Percentiles rank a stretch among this genome's conserved stretches.
phyloP scores from a whole-genome alignment of 1,284 basidiomycete genomes.

The Ustilago curta region DNA sequence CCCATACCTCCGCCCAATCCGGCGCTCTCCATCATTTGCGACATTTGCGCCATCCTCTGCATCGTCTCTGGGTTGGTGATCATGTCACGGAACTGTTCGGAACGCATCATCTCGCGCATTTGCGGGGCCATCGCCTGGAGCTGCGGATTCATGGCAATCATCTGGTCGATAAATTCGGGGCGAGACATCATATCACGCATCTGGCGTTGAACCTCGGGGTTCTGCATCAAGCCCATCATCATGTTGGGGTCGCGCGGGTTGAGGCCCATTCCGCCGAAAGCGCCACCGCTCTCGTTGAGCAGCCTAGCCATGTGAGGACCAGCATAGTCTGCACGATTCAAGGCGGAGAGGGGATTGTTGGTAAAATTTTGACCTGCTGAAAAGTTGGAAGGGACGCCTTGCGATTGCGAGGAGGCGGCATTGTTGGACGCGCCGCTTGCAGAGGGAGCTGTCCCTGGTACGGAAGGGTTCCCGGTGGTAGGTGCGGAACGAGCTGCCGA shows the following conservation, averaged over 20 bases:
- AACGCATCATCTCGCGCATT: conserved; percentile 64
- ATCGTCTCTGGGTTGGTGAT: conserved; percentile 66
- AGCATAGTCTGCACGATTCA: conserved; percentile 66
- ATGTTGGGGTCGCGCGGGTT: conserved; percentile 67
- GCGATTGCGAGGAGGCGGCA: conserved; percentile 51
- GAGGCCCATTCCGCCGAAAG: conserved; percentile 61
- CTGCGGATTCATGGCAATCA: conserved; percentile 65
- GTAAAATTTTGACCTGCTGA: conserved; percentile 66
- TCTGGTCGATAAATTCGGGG: conserved; percentile 67
- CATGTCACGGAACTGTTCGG: conserved; percentile 64
- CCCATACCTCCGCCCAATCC: conserved; percentile 41
- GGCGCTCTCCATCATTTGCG: conserved; percentile 54
- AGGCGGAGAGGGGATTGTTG: conserved; percentile 64
- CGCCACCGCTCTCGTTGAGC: conserved; percentile 61
- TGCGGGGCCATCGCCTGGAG: conserved; percentile 62
- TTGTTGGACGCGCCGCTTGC: conserved; percentile 19
- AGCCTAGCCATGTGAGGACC: conserved; percentile 66
- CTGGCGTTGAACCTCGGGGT: conserved; percentile 62
- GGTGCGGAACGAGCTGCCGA: conserved; percentile 57
- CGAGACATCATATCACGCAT: conserved; percentile 64
- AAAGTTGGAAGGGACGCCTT: conserved; percentile 64
- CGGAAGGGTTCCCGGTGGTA: conserved; percentile 50
- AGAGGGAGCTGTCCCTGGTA: conserved; percentile 36
- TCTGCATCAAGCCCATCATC: conserved; percentile 66
- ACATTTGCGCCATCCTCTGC: conserved; percentile 62